Evolutionary conservation across 2,329 filamentous ascomycete genomes (phyloP), one percentile per base, ranked within the genome.

Genomic region (Arthrinium puccinioides): DNA sequence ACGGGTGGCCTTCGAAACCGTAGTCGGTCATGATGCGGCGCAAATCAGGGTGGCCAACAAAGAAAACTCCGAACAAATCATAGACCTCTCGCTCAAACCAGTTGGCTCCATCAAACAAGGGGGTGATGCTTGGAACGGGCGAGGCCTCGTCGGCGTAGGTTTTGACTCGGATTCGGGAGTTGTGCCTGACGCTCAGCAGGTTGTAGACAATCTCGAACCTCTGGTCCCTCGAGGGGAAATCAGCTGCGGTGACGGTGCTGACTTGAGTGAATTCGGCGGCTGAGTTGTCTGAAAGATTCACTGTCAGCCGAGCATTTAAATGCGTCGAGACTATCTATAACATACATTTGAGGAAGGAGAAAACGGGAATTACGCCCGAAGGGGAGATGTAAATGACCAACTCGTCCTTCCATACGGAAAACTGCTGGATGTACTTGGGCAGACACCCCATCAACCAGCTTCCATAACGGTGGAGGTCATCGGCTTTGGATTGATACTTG

Each of bases 331-430:
- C 5, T 30, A n/a, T n/a, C n/a, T n/a, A 34, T 21, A 28, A 29
- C 46, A 42, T 57, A 79, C 77, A 78, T 70, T 97, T 97, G 54
- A 98, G 74, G 70, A 98, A 98, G 44, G 76, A 79, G 64, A 98
- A 89, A 54, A 94, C 84, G 26, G 92, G 92, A 50, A 96, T 78
- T 52, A 97, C 80, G 50, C 87, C 92, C 25, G 84, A 69, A 2
- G 92, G 92, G 32, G 87, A 74, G 56, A 97, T 92, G 66, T 94
- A 90, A 61, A 96, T 87, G 52, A 84, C 88, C 59, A 98, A 79
- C 67, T 98, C 92, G 60, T 98, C 92, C 70, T 98, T 98, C 92
- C 92, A 98, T 39, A 98, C 90, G 10, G 89, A 94, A 70, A 97
- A 97, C 69, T 98, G 92, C 70, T 98, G 94, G 54, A 98, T 79